These are phyloP conservation scores for Teratosphaeria viscida DNA, from an alignment of 2,329 filamentous ascomycete species.

Conservation along the genomic window DNA sequence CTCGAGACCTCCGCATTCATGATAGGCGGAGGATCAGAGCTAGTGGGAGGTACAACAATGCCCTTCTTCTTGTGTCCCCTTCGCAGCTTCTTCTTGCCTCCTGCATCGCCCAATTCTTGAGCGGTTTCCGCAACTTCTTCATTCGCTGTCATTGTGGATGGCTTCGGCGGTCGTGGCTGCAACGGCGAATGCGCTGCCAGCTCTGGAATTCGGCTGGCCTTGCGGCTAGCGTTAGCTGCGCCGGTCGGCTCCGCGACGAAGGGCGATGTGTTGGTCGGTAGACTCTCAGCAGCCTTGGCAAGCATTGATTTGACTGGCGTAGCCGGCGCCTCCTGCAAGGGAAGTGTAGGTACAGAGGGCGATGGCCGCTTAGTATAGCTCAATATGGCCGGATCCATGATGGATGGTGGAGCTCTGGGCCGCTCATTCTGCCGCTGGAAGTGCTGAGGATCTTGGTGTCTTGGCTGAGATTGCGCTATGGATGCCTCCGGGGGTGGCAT, in stretches of 20 bases:
- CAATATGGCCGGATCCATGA: constrained; percentile 75
- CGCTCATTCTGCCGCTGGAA: constrained; percentile 7
- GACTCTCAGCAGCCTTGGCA: constrained; percentile 24
- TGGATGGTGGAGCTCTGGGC: constrained; percentile 31
- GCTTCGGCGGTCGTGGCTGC: background rate
- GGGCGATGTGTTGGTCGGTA: constrained; percentile 28
- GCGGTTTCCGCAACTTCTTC: background rate
- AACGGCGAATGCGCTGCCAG: background rate
- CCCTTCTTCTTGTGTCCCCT: constrained; percentile 34
- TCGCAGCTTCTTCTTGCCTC: constrained; percentile 37
- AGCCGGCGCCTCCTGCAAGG: constrained; percentile 25
- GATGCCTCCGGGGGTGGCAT: background rate
- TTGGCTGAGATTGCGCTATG: background rate
- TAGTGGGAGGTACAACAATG: constrained; percentile 3
- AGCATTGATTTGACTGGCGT: constrained; percentile 33
- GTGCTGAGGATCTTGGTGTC: constrained; percentile 14
- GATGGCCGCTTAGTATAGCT: constrained; percentile 45
- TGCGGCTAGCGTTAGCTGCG: constrained; percentile 6
- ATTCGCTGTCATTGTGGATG: background rate
- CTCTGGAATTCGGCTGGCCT: constrained; percentile 5
- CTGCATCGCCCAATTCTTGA: constrained; percentile 14
- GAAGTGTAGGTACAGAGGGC: constrained; percentile 11
- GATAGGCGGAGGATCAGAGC: constrained; percentile 18
- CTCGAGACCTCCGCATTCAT: constrained; percentile 26
- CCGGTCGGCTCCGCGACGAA: constrained; percentile 25